Conservation (phyloP, 176 grass and related monocot genomes). For the Triticum dicoccoides region DNA sequence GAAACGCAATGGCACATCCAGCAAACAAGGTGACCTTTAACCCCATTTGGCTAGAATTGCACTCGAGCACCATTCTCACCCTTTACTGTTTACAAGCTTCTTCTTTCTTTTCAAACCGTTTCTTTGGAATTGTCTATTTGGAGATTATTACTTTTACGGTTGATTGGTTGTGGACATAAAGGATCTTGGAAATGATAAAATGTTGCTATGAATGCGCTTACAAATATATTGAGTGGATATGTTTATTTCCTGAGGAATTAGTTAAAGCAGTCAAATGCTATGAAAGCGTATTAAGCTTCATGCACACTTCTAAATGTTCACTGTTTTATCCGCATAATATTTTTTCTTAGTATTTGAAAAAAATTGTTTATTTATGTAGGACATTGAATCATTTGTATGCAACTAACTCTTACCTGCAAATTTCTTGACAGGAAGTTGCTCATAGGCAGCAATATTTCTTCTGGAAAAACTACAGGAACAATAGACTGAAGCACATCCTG, state of each 20-base stretch:
- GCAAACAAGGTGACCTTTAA: constrained; percentile 75
- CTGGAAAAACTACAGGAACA: constrained; percentile 99
- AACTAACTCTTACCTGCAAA: constrained; percentile 17
- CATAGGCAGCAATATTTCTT: constrained; percentile 95
- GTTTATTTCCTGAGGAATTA: not conserved
- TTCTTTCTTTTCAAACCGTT: not conserved
- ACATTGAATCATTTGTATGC: not conserved
- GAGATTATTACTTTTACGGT: constrained; percentile 2
- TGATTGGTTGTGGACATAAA: not conserved
- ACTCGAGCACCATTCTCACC: not conserved
- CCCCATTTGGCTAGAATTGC: not conserved
- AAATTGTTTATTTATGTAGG: not conserved
- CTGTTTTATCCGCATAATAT: not conserved
- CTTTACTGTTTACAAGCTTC: not conserved
- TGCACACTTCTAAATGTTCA: not conserved
- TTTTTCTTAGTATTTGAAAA: not conserved
- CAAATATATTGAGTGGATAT: not conserved
- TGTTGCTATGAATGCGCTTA: not conserved
- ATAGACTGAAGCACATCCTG: constrained; percentile 94
- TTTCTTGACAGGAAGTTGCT: constrained; percentile 83
- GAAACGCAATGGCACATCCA: constrained; percentile 94
- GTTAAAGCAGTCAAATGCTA: not conserved
- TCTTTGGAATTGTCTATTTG: not conserved
- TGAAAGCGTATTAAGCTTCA: not conserved
- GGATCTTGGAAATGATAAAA: not conserved